These are phyloP conservation scores for Didymella pinodella DNA, from an alignment of 2,329 filamentous ascomycete species.

Conservation along the genomic window DNA sequence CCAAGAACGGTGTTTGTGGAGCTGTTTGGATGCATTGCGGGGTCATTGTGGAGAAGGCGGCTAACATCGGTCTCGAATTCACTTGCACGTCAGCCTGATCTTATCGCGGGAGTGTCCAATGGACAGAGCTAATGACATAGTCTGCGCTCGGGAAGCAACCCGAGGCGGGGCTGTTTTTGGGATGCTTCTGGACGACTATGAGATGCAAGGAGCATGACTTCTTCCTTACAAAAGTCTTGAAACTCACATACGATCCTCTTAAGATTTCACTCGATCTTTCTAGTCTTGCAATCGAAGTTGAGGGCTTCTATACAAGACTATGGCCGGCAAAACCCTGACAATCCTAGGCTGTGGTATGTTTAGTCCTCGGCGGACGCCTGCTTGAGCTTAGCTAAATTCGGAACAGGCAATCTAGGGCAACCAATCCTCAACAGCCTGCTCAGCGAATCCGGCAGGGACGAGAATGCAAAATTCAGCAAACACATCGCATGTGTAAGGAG, in stretches of 20 bases:
- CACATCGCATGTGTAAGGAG: conserved; percentile 57
- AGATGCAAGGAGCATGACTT: not conserved
- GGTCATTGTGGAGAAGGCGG: conserved; percentile 18
- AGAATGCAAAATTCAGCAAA: conserved; percentile 33
- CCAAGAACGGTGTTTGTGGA: conserved; percentile 9
- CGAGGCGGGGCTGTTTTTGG: conserved; percentile 12
- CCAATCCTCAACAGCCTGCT: conserved; percentile 51
- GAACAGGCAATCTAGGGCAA: conserved; percentile 51
- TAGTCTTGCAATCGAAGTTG: not conserved
- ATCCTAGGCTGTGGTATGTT: conserved; percentile 43
- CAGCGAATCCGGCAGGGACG: conserved; percentile 23
- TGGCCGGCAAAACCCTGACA: conserved; percentile 29
- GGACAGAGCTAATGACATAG: conserved; percentile 8
- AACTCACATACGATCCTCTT: not conserved
- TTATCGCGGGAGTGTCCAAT: conserved; percentile 12
- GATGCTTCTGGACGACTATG: conserved; percentile 2
- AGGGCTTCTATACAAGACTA: not conserved
- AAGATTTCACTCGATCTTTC: not conserved
- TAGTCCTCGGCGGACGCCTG: not conserved
- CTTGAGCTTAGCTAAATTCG: not conserved
- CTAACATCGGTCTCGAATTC: conserved; percentile 16
- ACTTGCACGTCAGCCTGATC: conserved; percentile 2
- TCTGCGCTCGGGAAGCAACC: conserved; percentile 13
- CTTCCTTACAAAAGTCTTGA: not conserved
- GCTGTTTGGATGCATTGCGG: conserved; percentile 12